phyloP scores from a whole-genome alignment of 148 eudicot genomes.

The Amaranthus cruentus region DNA sequence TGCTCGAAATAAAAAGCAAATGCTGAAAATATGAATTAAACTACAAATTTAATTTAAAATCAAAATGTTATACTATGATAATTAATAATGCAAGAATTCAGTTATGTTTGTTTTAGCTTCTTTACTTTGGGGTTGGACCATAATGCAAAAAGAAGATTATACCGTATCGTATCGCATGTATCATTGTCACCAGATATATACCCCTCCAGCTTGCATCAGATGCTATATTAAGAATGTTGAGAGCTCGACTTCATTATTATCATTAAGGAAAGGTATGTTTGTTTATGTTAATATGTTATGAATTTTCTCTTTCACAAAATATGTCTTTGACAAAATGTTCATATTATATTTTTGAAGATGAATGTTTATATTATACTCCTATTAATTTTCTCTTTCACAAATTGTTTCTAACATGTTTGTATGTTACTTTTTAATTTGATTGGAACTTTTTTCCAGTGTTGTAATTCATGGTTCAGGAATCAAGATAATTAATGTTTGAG shows the following conservation, averaged over 20 bases:
- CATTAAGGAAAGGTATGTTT: constrained; percentile 76
- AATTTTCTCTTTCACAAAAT: too few relatives aligned
- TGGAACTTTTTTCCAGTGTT: too few relatives aligned
- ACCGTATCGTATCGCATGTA: too few relatives aligned
- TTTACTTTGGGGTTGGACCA: not conserved
- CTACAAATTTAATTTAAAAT: not conserved
- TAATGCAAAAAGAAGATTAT: too few relatives aligned
- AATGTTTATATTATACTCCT: too few relatives aligned
- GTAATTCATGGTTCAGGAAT: too few relatives aligned
- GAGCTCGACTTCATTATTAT: constrained; percentile 91
- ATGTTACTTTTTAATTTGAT: too few relatives aligned
- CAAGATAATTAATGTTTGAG: too few relatives aligned
- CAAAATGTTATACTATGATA: not conserved
- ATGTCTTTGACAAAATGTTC: too few relatives aligned
- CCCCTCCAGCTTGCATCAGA: constrained; percentile 96
- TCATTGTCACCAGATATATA: constrained; percentile 86
- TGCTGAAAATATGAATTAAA: not conserved
- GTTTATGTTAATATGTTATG: not conserved
- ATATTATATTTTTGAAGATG: too few relatives aligned
- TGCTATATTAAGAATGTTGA: constrained; percentile 81
- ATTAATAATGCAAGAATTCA: not conserved
- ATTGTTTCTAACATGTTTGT: too few relatives aligned
- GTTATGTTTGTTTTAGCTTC: not conserved
- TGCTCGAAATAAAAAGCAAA: not conserved
- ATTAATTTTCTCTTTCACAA: too few relatives aligned